phyloP scores from a whole-genome alignment of 1,139 yeast species.

The Taphrina pruni region DNA sequence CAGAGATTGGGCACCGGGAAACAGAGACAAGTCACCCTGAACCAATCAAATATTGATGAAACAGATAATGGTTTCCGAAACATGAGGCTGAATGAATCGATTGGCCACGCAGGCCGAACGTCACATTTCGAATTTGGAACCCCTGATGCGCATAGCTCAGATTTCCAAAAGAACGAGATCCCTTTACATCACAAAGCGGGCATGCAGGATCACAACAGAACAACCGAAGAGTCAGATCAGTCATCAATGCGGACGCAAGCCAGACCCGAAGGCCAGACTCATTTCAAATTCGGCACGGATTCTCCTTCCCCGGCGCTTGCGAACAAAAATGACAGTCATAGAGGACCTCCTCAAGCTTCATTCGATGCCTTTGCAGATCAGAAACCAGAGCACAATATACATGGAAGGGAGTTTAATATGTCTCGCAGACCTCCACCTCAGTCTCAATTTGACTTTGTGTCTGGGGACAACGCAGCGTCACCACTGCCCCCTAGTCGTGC shows the following conservation, averaged over 20 bases:
- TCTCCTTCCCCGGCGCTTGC: constrained; percentile 16
- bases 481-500: constrained; percentile 19
- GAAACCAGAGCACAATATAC: constrained; percentile 17
- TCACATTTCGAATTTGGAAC: constrained; percentile 30
- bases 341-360: constrained; percentile 21
- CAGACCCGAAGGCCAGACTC: constrained; percentile 2
- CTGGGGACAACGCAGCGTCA: constrained; percentile 19
- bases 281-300: constrained; percentile 18
- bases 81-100: constrained; percentile 14
- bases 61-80: constrained; percentile 14
- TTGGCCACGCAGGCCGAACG: constrained; percentile 32
- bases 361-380: constrained; percentile 13
- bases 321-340: constrained; percentile 3
- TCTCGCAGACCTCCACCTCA: constrained; percentile 26
- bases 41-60: not conserved
- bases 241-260: constrained; percentile 3
- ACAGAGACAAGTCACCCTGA: constrained; percentile 20
- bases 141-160: constrained; percentile 14
- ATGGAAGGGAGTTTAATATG: constrained; percentile 29
- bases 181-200: constrained; percentile 28
- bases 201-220: constrained; percentile 21
- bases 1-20: constrained; percentile 21
- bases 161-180: constrained; percentile 26
- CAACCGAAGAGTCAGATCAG: constrained; percentile 13
- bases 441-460: constrained; percentile 23